Conservation (phyloP, 1,284 basidiomycete species). For the Cryptococcus sp. region DNA sequence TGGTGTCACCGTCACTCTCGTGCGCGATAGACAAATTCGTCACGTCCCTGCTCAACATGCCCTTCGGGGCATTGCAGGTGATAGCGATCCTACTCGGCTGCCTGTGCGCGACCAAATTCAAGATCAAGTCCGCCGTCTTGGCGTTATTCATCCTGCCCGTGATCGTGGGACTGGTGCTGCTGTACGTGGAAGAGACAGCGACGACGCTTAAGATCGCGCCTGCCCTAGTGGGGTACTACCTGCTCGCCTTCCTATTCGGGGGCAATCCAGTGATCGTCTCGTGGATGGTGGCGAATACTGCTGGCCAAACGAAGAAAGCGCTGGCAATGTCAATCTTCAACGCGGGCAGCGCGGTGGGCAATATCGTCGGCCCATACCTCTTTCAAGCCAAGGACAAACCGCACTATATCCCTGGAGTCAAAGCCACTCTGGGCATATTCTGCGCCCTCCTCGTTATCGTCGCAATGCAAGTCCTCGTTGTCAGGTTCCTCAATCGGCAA, state of each 20-base stretch:
- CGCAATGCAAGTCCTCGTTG: conserved; percentile 35
- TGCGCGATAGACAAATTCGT: conserved; percentile 19
- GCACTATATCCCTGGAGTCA: conserved; percentile 46
- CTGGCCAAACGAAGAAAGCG: conserved; percentile 52
- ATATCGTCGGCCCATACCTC: conserved; percentile 22
- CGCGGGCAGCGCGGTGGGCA: conserved; percentile 36
- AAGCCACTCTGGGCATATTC: conserved; percentile 47
- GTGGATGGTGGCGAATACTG: conserved; percentile 54
- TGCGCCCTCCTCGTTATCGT: conserved; percentile 38
- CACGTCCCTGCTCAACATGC: conserved; percentile 52
- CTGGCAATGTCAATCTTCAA: conserved; percentile 42
- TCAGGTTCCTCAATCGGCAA: conserved; percentile 45
- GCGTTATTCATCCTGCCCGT: conserved; percentile 41
- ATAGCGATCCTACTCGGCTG: conserved; percentile 39
- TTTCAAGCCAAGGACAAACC: conserved; percentile 41
- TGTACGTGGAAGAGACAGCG: conserved; percentile 24
- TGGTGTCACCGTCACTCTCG: neutral
- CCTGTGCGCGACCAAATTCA: conserved; percentile 40
- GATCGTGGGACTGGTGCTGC: conserved; percentile 40
- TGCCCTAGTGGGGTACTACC: conserved; percentile 52
- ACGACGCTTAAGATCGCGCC: conserved; percentile 17
- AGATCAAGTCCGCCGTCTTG: conserved; percentile 43
- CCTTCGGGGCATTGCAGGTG: conserved; percentile 50
- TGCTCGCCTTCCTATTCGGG: conserved; percentile 52
- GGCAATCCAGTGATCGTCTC: conserved; percentile 51